Conservation (phyloP, 2,329 filamentous ascomycete species). For the Botrytis deweyae region DNA sequence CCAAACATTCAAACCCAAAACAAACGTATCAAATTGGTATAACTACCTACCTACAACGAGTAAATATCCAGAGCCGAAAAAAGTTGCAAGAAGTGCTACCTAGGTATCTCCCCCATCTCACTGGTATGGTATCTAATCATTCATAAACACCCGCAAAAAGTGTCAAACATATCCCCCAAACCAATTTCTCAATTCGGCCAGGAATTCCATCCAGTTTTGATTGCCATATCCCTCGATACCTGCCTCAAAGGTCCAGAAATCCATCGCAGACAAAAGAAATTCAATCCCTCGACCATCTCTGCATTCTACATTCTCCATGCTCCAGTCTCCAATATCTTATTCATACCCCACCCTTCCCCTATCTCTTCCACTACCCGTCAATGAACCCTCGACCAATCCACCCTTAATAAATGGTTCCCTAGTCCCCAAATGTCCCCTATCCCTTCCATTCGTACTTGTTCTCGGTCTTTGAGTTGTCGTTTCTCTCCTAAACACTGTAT, state of each 20-base stretch:
- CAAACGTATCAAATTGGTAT: background rate
- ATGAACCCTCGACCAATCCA: constrained; percentile 21
- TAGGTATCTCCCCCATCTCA: background rate
- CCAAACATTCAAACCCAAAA: background rate
- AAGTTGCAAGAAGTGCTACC: background rate
- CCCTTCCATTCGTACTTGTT: constrained; percentile 22
- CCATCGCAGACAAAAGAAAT: background rate
- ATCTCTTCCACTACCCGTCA: background rate
- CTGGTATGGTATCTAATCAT: constrained; percentile 18
- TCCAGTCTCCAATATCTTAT: background rate
- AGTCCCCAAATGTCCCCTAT: constrained; percentile 17
- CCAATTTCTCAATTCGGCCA: background rate
- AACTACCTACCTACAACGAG: background rate
- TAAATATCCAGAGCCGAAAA: background rate
- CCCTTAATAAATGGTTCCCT: constrained; percentile 26
- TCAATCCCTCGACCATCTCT: background rate
- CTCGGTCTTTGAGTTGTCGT: constrained; percentile 15
- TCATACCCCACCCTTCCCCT: background rate
- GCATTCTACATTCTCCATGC: background rate
- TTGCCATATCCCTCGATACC: background rate
- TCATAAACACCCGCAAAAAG: background rate
- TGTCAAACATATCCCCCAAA: background rate
- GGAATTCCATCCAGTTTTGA: background rate
- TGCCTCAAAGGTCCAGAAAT: background rate
- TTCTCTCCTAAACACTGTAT: constrained; percentile 35